A percentile compares a stretch with the other conserved stretches of the same genome.
These are phyloP conservation scores for Pleurotus platypus DNA, from an alignment of 768 basidiomycete species.

Conservation along the genomic window DNA sequence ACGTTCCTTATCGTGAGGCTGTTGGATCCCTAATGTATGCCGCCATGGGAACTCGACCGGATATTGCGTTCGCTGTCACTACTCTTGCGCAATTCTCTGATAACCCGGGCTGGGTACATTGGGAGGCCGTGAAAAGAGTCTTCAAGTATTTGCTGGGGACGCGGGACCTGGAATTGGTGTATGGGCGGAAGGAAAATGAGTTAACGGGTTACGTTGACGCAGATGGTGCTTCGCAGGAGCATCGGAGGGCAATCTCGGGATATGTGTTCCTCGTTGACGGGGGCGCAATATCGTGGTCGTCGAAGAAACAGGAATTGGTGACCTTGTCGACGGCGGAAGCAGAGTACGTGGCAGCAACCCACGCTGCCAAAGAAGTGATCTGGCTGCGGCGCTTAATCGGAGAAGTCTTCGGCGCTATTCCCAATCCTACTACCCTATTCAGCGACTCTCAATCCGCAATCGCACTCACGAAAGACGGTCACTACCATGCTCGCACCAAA, in stretches of 20 bases:
- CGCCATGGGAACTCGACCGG: constrained; percentile 20
- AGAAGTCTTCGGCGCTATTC: constrained; percentile 10
- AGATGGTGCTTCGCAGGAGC: constrained; percentile 7
- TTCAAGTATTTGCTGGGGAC: constrained; percentile 33
- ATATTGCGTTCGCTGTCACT: constrained; percentile 20
- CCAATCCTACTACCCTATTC: constrained; percentile 3
- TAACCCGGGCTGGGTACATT: constrained; percentile 24
- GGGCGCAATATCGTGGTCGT: constrained; percentile 21
- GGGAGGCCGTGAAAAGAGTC: constrained; percentile 23
- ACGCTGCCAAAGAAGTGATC: constrained; percentile 15
- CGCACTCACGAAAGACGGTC: constrained; percentile 19
- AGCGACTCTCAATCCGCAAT: constrained; percentile 15
- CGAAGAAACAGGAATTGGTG: constrained; percentile 18
- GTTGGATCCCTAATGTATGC: constrained; percentile 23
- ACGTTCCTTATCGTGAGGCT: constrained; percentile 11
- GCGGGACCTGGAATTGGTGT: constrained; percentile 11
- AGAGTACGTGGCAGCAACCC: constrained; percentile 15
- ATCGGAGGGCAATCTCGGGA: constrained; percentile 21
- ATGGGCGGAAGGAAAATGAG: constrained; percentile 9
- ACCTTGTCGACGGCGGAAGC: constrained; percentile 13
- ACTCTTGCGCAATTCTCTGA: constrained; percentile 21
- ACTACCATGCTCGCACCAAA: constrained; percentile 23
- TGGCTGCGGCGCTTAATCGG: constrained; percentile 22
- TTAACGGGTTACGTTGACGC: constrained; percentile 14
- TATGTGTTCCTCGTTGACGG: constrained; percentile 21